Conservation (phyloP, 192 early-diverging fungal genomes). For the Coemansia sp. region DNA sequence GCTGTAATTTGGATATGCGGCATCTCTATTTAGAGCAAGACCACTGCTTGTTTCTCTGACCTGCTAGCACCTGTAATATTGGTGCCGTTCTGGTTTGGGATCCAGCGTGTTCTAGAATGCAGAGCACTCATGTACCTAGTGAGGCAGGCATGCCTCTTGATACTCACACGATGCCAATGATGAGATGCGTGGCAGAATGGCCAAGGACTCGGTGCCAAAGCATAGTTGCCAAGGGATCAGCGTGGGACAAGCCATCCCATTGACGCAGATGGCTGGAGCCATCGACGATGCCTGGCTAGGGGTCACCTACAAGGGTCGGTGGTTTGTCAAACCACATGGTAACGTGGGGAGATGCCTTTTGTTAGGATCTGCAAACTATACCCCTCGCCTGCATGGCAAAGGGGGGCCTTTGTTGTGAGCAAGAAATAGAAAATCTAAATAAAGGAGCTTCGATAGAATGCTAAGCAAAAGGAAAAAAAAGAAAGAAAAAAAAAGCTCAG, state of each 20-base stretch:
- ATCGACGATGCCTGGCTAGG: neutral
- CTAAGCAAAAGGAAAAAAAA: neutral
- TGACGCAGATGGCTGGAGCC: neutral
- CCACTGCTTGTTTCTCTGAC: neutral
- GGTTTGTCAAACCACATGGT: neutral
- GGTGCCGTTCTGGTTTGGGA: neutral
- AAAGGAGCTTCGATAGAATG: neutral
- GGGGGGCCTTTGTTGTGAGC: neutral
- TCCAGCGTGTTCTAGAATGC: neutral
- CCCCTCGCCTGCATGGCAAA: neutral
- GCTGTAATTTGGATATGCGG: neutral
- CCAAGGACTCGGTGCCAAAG: neutral
- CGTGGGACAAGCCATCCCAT: neutral
- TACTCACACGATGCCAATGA: neutral
- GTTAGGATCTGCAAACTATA: conserved; percentile 3
- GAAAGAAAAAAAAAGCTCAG: neutral
- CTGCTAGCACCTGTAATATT: neutral
- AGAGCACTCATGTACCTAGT: neutral
- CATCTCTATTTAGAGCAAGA: neutral
- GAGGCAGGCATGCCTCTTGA: neutral
- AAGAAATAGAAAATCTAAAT: neutral
- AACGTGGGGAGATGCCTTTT: neutral
- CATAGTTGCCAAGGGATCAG: neutral
- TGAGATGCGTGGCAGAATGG: neutral
- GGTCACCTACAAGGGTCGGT: neutral